Conservation (phyloP, 495 filamentous ascomycete species). For the Baudoinia panamericana region DNA sequence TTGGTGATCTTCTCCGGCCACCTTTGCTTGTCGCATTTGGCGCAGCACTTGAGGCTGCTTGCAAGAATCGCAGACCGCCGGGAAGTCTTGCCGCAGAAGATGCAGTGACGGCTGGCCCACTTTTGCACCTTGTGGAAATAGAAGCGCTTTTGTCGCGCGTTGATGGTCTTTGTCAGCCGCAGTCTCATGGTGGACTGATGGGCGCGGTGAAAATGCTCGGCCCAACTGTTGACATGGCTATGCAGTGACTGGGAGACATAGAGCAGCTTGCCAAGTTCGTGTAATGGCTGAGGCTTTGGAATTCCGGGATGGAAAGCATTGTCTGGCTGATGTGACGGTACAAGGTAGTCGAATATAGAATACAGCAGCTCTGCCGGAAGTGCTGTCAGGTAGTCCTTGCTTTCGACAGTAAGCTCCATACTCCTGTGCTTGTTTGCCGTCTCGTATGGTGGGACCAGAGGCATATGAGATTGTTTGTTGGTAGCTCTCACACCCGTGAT, state of each 20-base stretch:
- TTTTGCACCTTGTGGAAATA: too few relatives aligned
- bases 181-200: too few relatives aligned
- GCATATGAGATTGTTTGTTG: too few relatives aligned
- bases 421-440: too few relatives aligned
- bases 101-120: conserved; percentile 9
- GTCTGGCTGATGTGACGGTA: conserved; percentile 9
- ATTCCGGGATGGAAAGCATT: neutral
- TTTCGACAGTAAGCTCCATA: conserved; percentile 5
- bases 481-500: too few relatives aligned
- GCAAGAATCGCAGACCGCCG: conserved; percentile 6
- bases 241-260: conserved; percentile 3
- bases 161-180: neutral
- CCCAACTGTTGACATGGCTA: conserved; percentile 5
- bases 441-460: too few relatives aligned
- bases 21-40: conserved; percentile 6
- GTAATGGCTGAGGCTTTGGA: neutral
- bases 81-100: conserved; percentile 14
- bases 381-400: conserved; percentile 6
- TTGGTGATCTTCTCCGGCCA: conserved; percentile 19
- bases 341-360: conserved; percentile 7
- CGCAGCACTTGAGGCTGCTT: conserved; percentile 13
- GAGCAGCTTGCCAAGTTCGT: conserved; percentile 3
- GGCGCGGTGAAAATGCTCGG: too few relatives aligned
- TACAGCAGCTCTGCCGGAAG: conserved; percentile 9
- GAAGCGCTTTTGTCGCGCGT: neutral